Conservation (phyloP, 108 stramenopile genomes). For the Chaetoceros muelleri region DNA sequence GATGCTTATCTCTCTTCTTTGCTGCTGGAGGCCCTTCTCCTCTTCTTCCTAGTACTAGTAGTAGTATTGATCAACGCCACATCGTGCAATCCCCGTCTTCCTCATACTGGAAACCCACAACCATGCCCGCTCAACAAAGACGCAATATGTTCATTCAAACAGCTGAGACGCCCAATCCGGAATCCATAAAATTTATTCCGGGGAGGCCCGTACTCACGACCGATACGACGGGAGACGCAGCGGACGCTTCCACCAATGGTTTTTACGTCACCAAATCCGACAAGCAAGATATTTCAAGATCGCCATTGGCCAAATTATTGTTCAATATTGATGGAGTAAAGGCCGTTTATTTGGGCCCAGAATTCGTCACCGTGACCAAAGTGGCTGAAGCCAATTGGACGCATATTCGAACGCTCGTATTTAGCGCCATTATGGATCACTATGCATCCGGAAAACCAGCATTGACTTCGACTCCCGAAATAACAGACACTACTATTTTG, state of each 20-base stretch:
- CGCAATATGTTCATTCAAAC: conserved; percentile 94
- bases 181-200: conserved; percentile 94
- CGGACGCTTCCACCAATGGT: conserved; percentile 20
- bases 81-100: background rate
- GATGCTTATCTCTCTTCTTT: no score
- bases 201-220: conserved; percentile 47
- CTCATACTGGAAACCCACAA: no score
- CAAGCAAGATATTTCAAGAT: conserved; percentile 67
- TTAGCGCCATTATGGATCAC: conserved; percentile 89
- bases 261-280: conserved; percentile 41
- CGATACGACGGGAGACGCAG: conserved; percentile 1
- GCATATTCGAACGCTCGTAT: conserved; percentile 75
- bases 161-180: conserved; percentile 94
- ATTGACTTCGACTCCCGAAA: conserved; percentile 49
- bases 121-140: background rate
- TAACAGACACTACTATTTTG: conserved; percentile 89
- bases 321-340: conserved; percentile 85
- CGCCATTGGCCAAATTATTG: conserved; percentile 74
- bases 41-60: background rate
- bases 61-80: background rate
- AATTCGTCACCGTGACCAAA: conserved; percentile 98
- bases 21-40: no score
- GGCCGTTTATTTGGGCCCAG: conserved; percentile 86
- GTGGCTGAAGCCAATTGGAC: conserved; percentile 76
- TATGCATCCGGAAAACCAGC: conserved; percentile 60